phyloP scores from a whole-genome alignment of 106 monocot species.

The Triglochin maritima region DNA sequence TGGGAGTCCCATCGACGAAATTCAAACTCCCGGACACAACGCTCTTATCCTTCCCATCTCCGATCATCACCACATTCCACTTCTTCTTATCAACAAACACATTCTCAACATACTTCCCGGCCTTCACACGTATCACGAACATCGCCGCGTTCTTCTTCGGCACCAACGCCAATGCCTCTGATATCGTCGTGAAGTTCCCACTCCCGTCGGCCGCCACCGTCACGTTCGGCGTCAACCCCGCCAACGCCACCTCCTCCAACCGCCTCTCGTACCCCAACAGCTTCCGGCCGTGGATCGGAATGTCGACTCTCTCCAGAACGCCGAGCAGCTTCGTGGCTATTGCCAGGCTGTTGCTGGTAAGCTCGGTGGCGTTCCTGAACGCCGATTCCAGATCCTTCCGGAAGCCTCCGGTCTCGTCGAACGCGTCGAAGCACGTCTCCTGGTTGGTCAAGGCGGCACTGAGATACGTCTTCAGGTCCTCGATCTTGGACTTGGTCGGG shows the following conservation, averaged over 20 bases:
- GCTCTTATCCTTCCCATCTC: conserved; percentile 18
- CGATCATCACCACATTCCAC: conserved; percentile 44
- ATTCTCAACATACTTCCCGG: conserved; percentile 35
- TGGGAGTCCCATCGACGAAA: conserved; percentile 32
- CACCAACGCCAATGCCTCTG: conserved; percentile 33
- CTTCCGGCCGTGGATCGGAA: conserved; percentile 8
- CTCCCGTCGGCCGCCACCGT: conserved; percentile 45
- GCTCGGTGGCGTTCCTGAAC: conserved; percentile 1
- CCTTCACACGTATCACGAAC: conserved; percentile 50
- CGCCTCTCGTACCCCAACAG: conserved; percentile 12
- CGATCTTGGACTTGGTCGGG: conserved; percentile 12
- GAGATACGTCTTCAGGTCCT: conserved; percentile 28
- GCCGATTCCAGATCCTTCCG: conserved; percentile 4
- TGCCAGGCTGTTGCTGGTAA: conserved; percentile 21
- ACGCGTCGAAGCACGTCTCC: conserved; percentile 28
- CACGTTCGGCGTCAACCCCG: conserved; percentile 21
- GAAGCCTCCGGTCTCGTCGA: conserved; percentile 3
- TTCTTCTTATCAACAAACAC: conserved; percentile 34
- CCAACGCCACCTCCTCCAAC: conserved; percentile 13
- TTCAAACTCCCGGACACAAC: conserved; percentile 35
- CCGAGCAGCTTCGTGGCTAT: conserved; percentile 3
- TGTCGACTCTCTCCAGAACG: background rate
- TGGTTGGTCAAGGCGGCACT: conserved; percentile 77
- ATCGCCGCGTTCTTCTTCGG: conserved; percentile 14
- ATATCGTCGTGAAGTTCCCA: conserved; percentile 29